Conservation (phyloP, 441 rosid genomes). For the Croton setiger region DNA sequence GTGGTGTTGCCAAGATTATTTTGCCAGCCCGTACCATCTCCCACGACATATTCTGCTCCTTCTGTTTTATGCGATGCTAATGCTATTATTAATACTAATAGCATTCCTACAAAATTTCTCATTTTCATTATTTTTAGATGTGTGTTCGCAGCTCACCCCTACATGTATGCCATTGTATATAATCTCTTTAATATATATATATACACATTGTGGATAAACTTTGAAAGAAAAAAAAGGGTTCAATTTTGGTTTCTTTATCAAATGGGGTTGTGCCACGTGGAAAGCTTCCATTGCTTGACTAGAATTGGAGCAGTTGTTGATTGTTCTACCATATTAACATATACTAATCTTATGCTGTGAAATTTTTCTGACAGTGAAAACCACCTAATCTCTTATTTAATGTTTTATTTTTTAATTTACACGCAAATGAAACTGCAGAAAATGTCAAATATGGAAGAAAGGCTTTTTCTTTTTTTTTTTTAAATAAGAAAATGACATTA, state of each 20-base stretch:
- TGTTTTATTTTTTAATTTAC: no score
- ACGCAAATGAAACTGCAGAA: no score
- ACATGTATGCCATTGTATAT: no score
- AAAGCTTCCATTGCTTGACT: slow-evolving; percentile 1
- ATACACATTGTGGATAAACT: background rate
- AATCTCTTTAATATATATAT: slow-evolving; percentile 19
- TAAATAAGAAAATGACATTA: no score
- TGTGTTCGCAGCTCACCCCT: no score
- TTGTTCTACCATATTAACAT: background rate
- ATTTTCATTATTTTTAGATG: background rate
- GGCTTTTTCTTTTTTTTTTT: no score
- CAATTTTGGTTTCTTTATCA: background rate
- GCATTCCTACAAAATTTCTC: background rate
- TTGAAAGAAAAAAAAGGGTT: background rate
- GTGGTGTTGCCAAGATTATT: background rate
- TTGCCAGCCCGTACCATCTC: slow-evolving; percentile 32
- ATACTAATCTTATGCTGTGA: no score
- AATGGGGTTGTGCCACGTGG: background rate
- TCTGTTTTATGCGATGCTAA: slow-evolving; percentile 8
- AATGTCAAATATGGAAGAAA: no score
- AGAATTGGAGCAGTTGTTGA: slow-evolving; percentile 14
- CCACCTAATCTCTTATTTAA: no score
- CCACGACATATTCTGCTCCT: slow-evolving; percentile 28
- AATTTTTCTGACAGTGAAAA: no score
- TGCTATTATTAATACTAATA: background rate